Evolutionary conservation across 2,329 filamentous ascomycete species (phyloP), one percentile per base, ranked within the genome.

Genomic region (Alternaria arbusti): DNA sequence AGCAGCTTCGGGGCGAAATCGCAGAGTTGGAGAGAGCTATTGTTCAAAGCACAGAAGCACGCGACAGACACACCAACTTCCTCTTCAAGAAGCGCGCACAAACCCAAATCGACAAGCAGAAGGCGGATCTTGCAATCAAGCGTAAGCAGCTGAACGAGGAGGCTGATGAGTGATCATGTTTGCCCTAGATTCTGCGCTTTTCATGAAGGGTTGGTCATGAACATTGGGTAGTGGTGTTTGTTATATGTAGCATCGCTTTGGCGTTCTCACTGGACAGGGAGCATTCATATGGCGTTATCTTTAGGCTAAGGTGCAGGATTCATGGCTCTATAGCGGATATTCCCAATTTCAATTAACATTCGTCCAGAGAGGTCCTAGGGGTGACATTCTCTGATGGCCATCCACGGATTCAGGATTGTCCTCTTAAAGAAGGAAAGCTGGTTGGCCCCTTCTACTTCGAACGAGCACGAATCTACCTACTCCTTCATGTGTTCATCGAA

Each of bases 11-110:
- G 52, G 84, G 86, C 60, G 85, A 88, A 74, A 86, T 89, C 56
- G 82, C 81, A 5, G 86, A 88, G 70, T 69, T 88, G 66, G 82
- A 87, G 73, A 80, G 81, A 50, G 82, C 85, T 63, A 82, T 88
- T 44, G 79, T 79, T 44, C 75, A 79, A 25, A 81, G 81, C 20
- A 77, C 82, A 26, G 76, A 74, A 49, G 78, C 82, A 56, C 79
- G 82, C 65, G 80, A 83, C 49, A 80, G 79, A 26, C 79, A 82
- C 64, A 77, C 74, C 20, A 87, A 87, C 63, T 75, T 75, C 12
- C 80, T 88, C 63, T 78, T 87, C 67, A 84, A 82, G 74, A 79
- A 82, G 66, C 80, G 86, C 59, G 76, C 86, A 58, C 78, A 83
- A 69, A 80, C 81, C 46, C 85, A 83, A 61, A 80, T 87, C 49